Evolutionary conservation across 768 basidiomycete species (phyloP), one percentile per base, ranked within the genome.

Genomic region (Podaxis sp.): DNA sequence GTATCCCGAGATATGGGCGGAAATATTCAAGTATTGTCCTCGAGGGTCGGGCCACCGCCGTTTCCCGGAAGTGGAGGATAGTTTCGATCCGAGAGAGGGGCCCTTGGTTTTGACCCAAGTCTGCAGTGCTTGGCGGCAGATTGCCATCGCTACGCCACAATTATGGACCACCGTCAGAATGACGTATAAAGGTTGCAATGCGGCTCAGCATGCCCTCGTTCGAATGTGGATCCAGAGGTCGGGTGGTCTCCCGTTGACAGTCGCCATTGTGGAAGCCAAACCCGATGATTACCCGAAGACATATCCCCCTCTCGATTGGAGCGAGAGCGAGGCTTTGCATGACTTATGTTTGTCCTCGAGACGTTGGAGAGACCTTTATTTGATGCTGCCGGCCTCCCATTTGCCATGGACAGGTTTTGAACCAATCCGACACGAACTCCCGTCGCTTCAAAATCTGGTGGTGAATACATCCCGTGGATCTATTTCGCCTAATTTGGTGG

Each of bases 161-260:
- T 28, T 66, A 22, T 66, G 66, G 66, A 66, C 66, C n/a, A 50
- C 58, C 10, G 58, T 66, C 48, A 64, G 66, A 55, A 33, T 66
- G 37, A 52, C 52, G 13, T 56, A 62, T 22, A 40, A 48, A 28
- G 52, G 58, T 5, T 40, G 51, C 44, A 64, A 33, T 24, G 13
- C 17, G 8, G 52, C 63, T 4, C 66, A 66, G 41, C 26, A 62
- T 15, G 24, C 51, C 8, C 63, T 66, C 33, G 33, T 64, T 20
- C 50, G 55, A 36, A 36, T 40, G 26, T 66, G 66, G 66, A 24
- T 62, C 11, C 38, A 53, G 22, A 58, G 63, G 36, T 66, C 66
- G 12, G 55, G 55, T 26, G 52, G 48, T 8, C 63, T 54, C 24
- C 63, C 66, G 37, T 30, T 66, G 54, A 64, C 59, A n/a, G 44